These are phyloP conservation scores for Cochliopodium minus DNA, from an alignment of 208 protist species.

Conservation along the genomic window DNA sequence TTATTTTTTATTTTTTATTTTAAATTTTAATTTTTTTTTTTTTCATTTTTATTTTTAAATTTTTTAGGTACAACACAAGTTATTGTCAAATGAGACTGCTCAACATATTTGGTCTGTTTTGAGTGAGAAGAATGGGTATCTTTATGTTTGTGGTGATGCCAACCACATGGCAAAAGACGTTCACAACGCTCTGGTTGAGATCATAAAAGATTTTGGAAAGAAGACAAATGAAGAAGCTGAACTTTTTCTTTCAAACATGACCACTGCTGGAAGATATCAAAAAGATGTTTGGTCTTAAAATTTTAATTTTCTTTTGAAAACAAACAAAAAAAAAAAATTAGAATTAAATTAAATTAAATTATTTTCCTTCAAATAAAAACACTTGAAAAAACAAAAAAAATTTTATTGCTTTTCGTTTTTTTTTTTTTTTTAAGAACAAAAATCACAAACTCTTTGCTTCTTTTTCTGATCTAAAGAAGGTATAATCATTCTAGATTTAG, in stretches of 20 bases:
- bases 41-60: constrained; percentile 11
- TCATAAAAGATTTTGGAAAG: constrained; percentile 41
- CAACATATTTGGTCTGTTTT: constrained; percentile 18
- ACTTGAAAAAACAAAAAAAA: no score
- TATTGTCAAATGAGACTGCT: constrained; percentile 21
- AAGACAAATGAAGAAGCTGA: constrained; percentile 41
- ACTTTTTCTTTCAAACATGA: constrained; percentile 48
- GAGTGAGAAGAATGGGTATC: constrained; percentile 42
- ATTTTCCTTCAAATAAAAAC: no score
- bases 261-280: constrained; percentile 47
- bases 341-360: no score
- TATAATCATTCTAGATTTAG: no score
- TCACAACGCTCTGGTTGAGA: constrained; percentile 42
- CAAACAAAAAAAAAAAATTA: no score
- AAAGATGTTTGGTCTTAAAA: constrained; percentile 64
- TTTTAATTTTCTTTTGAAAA: no score
- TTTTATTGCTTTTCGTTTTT: no score
- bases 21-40: background rate
- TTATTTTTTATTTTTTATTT: no score
- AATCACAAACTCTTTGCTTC: no score
- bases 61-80: constrained; percentile 13
- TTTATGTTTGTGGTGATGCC: constrained; percentile 72
- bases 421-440: no score
- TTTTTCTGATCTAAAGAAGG: no score
- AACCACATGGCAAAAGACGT: constrained; percentile 68